These are phyloP conservation scores for Andalucia godoyi DNA, from an alignment of 78 protist species.

Conservation along the genomic window DNA sequence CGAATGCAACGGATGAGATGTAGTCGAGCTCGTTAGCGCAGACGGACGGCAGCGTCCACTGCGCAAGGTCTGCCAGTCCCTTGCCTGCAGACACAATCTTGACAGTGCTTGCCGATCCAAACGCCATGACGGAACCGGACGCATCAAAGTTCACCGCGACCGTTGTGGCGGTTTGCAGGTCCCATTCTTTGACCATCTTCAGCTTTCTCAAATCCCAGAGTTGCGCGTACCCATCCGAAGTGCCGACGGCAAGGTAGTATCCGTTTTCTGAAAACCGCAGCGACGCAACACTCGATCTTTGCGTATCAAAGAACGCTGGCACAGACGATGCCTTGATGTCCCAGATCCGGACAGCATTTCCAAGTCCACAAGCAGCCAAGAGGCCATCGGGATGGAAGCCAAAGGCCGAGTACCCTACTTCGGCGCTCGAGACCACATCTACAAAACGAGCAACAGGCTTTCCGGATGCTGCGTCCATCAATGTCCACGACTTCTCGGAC, in stretches of 20 bases:
- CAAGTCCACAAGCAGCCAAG: slow-evolving; percentile 59
- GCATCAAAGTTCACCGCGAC: background rate
- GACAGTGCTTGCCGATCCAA: no score
- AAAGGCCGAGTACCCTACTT: background rate
- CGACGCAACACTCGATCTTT: background rate
- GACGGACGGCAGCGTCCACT: background rate
- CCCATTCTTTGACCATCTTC: background rate
- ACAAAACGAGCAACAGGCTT: no score
- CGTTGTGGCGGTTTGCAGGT: background rate
- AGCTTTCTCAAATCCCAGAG: slow-evolving; percentile 53
- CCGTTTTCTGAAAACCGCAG: slow-evolving; percentile 44
- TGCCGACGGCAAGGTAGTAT: slow-evolving; percentile 7
- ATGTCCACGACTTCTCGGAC: no score
- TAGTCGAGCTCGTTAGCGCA: background rate
- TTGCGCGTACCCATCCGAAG: background rate
- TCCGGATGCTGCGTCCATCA: no score
- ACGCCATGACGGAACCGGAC: no score
- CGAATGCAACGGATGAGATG: background rate
- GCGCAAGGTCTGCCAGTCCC: background rate
- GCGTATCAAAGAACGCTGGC: background rate
- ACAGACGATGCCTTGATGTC: slow-evolving; percentile 22
- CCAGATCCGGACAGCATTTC: slow-evolving; percentile 14
- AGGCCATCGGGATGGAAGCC: slow-evolving; percentile 89
- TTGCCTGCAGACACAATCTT: background rate
- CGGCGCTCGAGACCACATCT: background rate